Conservation (phyloP, 371 early-diverging fungal species). For the Mortierella sp. region DNA sequence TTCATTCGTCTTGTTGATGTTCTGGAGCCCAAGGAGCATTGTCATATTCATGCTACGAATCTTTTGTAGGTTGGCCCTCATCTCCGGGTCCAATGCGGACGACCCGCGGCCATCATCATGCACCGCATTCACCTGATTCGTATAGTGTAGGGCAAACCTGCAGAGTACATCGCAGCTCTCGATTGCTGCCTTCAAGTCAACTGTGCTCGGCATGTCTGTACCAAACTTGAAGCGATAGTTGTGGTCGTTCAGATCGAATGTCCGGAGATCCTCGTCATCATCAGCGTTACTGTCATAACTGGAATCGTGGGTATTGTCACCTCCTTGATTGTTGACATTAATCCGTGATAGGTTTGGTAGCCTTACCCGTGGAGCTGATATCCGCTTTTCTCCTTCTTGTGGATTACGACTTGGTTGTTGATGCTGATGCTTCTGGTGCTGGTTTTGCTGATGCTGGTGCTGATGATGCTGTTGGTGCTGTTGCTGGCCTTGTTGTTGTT, state of each 20-base stretch:
- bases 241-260: conserved; percentile 6
- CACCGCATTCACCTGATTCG: conserved; percentile 3
- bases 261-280: conserved; percentile 9
- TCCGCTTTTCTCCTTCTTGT: background rate
- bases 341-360: background rate
- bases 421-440: too few species aligned
- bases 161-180: conserved; percentile 39
- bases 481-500: background rate
- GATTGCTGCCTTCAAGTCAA: conserved; percentile 43
- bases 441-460: too few species aligned
- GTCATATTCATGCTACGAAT: conserved; percentile 43
- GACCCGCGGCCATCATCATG: background rate
- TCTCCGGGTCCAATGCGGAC: conserved; percentile 5
- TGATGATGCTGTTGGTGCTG: too few species aligned
- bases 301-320: conserved; percentile 6
- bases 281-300: conserved; percentile 23
- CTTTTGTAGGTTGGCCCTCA: conserved; percentile 34
- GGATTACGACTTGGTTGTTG: too few species aligned
- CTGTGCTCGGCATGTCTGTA: conserved; percentile 40
- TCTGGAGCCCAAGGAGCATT: conserved; percentile 42
- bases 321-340: background rate
- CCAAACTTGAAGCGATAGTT: conserved; percentile 35
- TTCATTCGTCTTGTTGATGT: background rate
- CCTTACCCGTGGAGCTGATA: background rate
- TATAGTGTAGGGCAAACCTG: conserved; percentile 48